Evolutionary conservation across 1,139 yeast genomes (phyloP).

Genomic region (Candida sanyaensis): DNA sequence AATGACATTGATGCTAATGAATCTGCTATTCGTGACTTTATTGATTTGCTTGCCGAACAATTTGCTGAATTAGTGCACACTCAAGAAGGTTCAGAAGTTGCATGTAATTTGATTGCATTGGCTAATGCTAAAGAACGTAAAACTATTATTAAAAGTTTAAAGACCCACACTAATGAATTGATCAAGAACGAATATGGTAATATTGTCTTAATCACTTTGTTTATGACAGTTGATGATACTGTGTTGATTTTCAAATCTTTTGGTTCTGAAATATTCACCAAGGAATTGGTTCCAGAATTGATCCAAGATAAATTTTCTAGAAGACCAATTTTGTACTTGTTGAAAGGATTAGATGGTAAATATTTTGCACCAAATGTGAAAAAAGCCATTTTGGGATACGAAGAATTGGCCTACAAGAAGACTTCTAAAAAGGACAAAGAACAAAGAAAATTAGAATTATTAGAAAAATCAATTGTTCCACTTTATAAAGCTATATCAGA

Average conservation of each 20-base stretch:
- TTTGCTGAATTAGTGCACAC: conserved; percentile 96
- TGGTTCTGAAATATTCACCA: conserved; percentile 55
- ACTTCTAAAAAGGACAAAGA: conserved; percentile 87
- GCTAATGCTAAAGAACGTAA: conserved; percentile 96
- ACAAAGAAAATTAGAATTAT: conserved; percentile 71
- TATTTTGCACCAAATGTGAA: conserved; percentile 75
- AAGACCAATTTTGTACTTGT: conserved; percentile 82
- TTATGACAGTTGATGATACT: conserved; percentile 93
- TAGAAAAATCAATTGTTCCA: conserved; percentile 64
- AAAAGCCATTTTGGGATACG: conserved; percentile 60
- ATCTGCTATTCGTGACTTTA: conserved; percentile 73
- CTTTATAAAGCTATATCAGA: conserved; percentile 55
- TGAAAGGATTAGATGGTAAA: conserved; percentile 79
- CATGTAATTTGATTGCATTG: conserved; percentile 72
- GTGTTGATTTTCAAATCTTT: conserved; percentile 78
- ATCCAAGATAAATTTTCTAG: conserved; percentile 77
- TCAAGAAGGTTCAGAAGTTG: conserved; percentile 90
- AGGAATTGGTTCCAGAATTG: conserved; percentile 57
- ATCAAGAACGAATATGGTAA: conserved; percentile 87
- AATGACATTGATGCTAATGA: conserved; percentile 46
- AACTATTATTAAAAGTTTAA: conserved; percentile 66
- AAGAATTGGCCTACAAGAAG: conserved; percentile 61
- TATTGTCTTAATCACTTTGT: conserved; percentile 72
- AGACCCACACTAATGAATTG: conserved; percentile 70
- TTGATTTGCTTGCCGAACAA: conserved; percentile 83